Percentiles rank a stretch among this genome's conserved stretches.
phyloP scores from a whole-genome alignment of 441 rosid species.

The Euphorbia schlechtendalii region DNA sequence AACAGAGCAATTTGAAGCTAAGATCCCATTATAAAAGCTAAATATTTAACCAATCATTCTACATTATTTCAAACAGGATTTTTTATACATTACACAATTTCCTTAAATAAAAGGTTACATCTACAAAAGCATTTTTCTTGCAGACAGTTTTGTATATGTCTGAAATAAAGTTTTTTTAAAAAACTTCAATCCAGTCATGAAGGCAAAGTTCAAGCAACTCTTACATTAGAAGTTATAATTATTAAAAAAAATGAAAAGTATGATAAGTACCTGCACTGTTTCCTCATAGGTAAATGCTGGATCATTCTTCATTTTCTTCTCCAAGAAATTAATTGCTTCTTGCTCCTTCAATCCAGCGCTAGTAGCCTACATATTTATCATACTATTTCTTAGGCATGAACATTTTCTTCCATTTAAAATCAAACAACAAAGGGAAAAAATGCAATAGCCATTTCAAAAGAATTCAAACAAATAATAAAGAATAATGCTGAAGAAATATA shows the following conservation, averaged over 20 bases:
- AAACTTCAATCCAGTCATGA: too few relatives aligned
- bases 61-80: neutral
- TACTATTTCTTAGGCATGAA: neutral
- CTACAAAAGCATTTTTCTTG: neutral
- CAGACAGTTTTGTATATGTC: neutral
- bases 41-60: neutral
- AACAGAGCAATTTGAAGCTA: neutral
- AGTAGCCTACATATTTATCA: conserved; percentile 52
- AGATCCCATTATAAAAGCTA: neutral
- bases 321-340: conserved; percentile 96
- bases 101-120: neutral
- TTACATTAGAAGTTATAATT: neutral
- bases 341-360: conserved; percentile 97
- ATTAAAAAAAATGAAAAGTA: neutral
- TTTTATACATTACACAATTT: too few relatives aligned
- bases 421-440: neutral
- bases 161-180: neutral
- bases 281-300: conserved; percentile 74
- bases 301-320: conserved; percentile 96
- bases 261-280: conserved; percentile 65
- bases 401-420: neutral
- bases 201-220: neutral
- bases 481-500: neutral
- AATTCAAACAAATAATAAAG: neutral
- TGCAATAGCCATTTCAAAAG: neutral